A percentile compares a stretch with the other conserved stretches of the same genome.
Conservation (phyloP, 2,329 filamentous ascomycete genomes). For the Fusarium sp. region DNA sequence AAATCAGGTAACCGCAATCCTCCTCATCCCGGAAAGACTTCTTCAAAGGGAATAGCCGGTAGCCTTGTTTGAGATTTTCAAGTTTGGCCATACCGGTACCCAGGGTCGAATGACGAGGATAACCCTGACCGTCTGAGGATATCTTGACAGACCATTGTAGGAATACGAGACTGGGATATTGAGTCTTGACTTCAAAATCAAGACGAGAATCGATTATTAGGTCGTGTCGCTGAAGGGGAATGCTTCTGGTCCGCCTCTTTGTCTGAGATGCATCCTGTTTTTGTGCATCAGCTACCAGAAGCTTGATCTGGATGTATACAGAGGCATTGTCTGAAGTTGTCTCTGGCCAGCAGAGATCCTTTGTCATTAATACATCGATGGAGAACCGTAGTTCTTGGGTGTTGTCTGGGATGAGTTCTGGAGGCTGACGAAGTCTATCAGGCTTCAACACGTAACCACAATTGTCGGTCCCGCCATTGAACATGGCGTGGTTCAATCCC, state of each 20-base stretch:
- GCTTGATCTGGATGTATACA: not conserved
- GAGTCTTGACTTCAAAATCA: not conserved
- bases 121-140: not conserved
- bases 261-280: not conserved
- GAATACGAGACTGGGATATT: constrained; percentile 1
- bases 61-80: constrained; percentile 6
- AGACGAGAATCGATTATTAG: not conserved
- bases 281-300: constrained; percentile 1
- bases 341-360: not conserved
- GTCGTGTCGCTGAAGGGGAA: rapidly evolving
- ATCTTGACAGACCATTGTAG: constrained; percentile 1
- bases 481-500: constrained; percentile 19
- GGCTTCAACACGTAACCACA: constrained; percentile 14
- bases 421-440: not conserved
- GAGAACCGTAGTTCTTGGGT: not conserved
- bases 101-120: not conserved
- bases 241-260: not conserved
- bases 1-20: constrained; percentile 1
- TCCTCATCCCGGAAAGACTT: rapidly evolving
- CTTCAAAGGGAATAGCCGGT: constrained; percentile 1
- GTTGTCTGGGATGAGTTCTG: not conserved
- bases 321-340: rapidly evolving
- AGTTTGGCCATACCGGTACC: constrained; percentile 7
- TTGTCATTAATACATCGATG: constrained; percentile 8
- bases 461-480: not conserved